phyloP scores from a whole-genome alignment of 2,329 filamentous ascomycete species.

The Metarhizium guizhouense region DNA sequence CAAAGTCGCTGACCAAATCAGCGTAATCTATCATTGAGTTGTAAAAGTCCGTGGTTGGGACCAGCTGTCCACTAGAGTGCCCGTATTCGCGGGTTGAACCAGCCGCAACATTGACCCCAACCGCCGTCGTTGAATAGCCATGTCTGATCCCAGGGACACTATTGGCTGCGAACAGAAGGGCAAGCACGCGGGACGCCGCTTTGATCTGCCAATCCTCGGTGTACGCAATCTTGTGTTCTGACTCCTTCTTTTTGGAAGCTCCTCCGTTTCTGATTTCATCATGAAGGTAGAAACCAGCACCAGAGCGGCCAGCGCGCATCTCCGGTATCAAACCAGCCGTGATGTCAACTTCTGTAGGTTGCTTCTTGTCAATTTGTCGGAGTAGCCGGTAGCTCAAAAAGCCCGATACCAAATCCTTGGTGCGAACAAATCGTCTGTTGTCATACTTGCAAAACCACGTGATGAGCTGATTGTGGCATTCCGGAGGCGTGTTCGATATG shows the following conservation, averaged over 20 bases:
- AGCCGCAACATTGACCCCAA: slow-evolving; percentile 10
- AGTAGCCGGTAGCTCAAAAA: slow-evolving; percentile 77
- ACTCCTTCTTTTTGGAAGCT: slow-evolving; percentile 42
- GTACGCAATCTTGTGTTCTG: slow-evolving; percentile 53
- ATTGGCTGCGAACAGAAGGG: slow-evolving; percentile 75
- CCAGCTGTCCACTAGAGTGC: slow-evolving; percentile 48
- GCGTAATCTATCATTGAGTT: slow-evolving; percentile 77
- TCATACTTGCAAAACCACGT: slow-evolving; percentile 70
- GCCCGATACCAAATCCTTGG: slow-evolving; percentile 67
- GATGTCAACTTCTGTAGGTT: slow-evolving; percentile 49
- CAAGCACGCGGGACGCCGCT: slow-evolving; percentile 70
- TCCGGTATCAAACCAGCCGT: slow-evolving; percentile 64
- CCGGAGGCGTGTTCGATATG: slow-evolving; percentile 63
- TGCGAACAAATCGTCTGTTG: slow-evolving; percentile 55
- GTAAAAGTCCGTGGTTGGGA: slow-evolving; percentile 81
- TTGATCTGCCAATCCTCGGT: slow-evolving; percentile 85
- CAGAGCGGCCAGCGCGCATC: slow-evolving; percentile 55
- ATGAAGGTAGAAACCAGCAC: slow-evolving; percentile 55
- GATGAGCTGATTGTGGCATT: slow-evolving; percentile 69
- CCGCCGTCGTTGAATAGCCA: slow-evolving; percentile 13
- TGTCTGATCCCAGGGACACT: slow-evolving; percentile 37
- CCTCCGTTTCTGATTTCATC: slow-evolving; percentile 57
- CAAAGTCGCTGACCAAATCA: slow-evolving; percentile 80
- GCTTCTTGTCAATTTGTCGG: slow-evolving; percentile 60
- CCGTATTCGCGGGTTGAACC: slow-evolving; percentile 14